These are phyloP conservation scores for Corylus heterophylla DNA, from an alignment of 306 rosid genomes.

Conservation along the genomic window DNA sequence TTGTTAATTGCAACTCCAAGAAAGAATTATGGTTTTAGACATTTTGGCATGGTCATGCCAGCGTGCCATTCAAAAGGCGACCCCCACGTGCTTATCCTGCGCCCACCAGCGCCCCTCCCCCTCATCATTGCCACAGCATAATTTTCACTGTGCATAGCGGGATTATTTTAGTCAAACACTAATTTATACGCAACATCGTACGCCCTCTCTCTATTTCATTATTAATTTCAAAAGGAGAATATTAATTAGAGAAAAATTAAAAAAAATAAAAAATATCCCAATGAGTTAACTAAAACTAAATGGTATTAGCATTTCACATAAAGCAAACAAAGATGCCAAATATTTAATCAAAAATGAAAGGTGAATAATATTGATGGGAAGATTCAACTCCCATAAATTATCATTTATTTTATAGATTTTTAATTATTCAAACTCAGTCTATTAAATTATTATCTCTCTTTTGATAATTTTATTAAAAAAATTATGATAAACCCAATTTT, in stretches of 20 bases:
- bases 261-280: background rate
- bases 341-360: no score
- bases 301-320: background rate
- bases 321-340: background rate
- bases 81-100: slow-evolving; percentile 91
- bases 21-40: slow-evolving; percentile 33
- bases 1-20: slow-evolving; percentile 25
- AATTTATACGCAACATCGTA: slow-evolving; percentile 46
- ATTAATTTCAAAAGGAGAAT: slow-evolving; percentile 30
- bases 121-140: slow-evolving; percentile 65
- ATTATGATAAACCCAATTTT: no score
- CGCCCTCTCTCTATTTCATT: slow-evolving; percentile 17
- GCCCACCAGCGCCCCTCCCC: slow-evolving; percentile 58
- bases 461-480: no score
- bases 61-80: slow-evolving; percentile 76
- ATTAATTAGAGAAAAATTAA: background rate
- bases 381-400: no score
- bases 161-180: slow-evolving; percentile 64
- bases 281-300: background rate
- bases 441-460: no score
- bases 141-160: slow-evolving; percentile 29
- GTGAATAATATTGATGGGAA: no score
- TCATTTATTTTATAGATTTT: no score
- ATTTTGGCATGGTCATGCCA: slow-evolving; percentile 44
- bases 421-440: no score